A percentile compares a stretch with the other conserved stretches of the same genome.
phyloP scores from a whole-genome alignment of 2,329 filamentous ascomycete genomes.

The Colletotrichum eremochloae region DNA sequence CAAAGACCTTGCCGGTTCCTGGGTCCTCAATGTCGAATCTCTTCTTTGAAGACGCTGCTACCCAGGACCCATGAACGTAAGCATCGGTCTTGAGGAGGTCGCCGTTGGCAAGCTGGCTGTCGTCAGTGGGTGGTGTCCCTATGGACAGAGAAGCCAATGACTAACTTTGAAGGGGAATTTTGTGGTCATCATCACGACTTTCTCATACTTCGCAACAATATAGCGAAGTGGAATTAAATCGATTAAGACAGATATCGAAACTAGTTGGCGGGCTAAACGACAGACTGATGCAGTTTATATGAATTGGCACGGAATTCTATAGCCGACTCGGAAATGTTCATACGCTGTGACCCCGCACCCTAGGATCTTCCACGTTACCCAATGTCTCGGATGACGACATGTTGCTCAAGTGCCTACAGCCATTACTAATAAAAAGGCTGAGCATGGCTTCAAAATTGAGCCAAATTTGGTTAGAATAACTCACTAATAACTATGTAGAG shows the following conservation, averaged over 20 bases:
- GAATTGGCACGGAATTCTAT: neutral
- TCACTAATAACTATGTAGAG: neutral
- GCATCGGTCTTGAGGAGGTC: constrained; percentile 63
- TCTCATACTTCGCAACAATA: neutral
- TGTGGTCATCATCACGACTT: neutral
- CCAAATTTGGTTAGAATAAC: neutral
- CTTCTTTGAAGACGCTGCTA: constrained; percentile 59
- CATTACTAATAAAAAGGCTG: neutral
- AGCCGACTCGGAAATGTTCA: neutral
- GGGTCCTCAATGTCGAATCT: constrained; percentile 68
- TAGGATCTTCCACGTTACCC: neutral
- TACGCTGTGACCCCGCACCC: constrained; percentile 12
- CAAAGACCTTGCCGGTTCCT: constrained; percentile 63
- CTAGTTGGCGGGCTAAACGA: neutral
- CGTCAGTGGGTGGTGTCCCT: neutral
- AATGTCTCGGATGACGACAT: constrained; percentile 6
- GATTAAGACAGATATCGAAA: neutral
- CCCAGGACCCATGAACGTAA: constrained; percentile 63
- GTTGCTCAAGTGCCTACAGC: neutral
- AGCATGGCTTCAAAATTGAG: neutral
- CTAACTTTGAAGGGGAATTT: constrained; percentile 28
- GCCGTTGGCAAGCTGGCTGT: constrained; percentile 57
- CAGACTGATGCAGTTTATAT: neutral
- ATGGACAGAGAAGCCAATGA: accelerated
- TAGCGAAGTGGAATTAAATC: no score